Evolutionary conservation across 192 early-diverging fungal genomes (phyloP), one percentile per base, ranked within the genome.

Genomic region (Obelidium mucronatum): DNA sequence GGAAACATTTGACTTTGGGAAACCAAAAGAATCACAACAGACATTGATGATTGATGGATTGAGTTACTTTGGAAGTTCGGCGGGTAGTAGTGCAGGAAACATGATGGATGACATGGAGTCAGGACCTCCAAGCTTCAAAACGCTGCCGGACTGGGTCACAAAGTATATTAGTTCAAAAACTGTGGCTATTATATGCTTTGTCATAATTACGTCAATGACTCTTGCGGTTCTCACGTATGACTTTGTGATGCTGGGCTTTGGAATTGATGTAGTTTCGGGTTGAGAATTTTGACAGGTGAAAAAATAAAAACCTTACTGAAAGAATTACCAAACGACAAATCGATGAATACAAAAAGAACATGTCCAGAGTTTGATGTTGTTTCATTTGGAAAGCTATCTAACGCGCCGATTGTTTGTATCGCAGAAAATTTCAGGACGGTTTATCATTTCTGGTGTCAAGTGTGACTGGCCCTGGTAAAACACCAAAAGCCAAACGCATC

Each of bases 171-270:
- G 59, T 24, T 61, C 82, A 51, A 78, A 48, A 53, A 56, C 52
- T 37, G 69, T 83, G 58, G 79, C 84, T 56, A 75, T 71, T 40
- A 40, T 59, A 44, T 48, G 77, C 40, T 42, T 84, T 8, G 37
- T 36, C 17, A 33, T 86, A 2, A 77, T 81, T 42, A 76, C 80
- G 31, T 24, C 78, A 19, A 56, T 83, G 35, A 73, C 87, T 58
- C 37, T 84, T 4, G 81, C 80, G 24, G 83, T 89, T 39, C 77
- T 91, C 39, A 58, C 84, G 22, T 87, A 86, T 55, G 86, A 89
- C 67, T 78, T 91, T 75, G 78, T 84, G 2, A 40, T 82, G 37
- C 68, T 89, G 13, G 88, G 77, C 19, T 26, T 70, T 11, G 86
- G 87, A 40, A 71, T 78, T 40, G 74, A 85, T 63, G 75, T 87